Evolutionary conservation across 192 early-diverging fungal genomes (phyloP), one percentile per base, ranked within the genome.

Genomic region (Coemansia sp.): DNA sequence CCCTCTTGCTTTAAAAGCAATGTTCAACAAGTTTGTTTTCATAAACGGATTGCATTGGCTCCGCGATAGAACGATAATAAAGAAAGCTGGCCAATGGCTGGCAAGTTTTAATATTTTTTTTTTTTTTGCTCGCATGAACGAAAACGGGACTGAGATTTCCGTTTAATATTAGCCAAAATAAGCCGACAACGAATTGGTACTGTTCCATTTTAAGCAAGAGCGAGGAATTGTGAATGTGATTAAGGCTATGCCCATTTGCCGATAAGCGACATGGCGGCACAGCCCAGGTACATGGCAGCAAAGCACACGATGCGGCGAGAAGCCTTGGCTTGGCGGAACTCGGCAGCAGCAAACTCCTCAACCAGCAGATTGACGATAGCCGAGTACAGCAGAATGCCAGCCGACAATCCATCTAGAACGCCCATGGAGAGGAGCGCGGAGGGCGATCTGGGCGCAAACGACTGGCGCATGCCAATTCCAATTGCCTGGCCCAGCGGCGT

Each of bases 401-500:
- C 87, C 2, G 88, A 89, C 26, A 92, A 34, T 3, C 87, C 69
- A 46, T 96, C 89, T 14, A 96, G 72, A 15, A 92, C 79, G 3
- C 90, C 93, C 62, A 89, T 84, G 10, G 84, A 62, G 12, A 90
- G 44, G 18, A 93, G 66, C 3, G 85, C 64, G 0, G 73, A 53
- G 0, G 67, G 51, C 0, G 82, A 81, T 9, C 77, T 62, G 2
- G 80, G 80, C 16, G 86, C 74, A 69, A 86, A 88, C 7, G 84
- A 62, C 23, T 76, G 55, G 4, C 81, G 76, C 51, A 93, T 78
- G 34, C 69, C 84, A 52, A 94, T 87, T 16, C 93, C 92, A 44
- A 94, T 79, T 0, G 75, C 82, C 41, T 88, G 78, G 23, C 93
- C 93, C 37, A 94, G 6, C 7, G 93, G 93, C 11, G 93, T 94